Base-by-base conservation (phyloP, 1,139 yeast genomes). In the Arxiozyma telluris region DNA sequence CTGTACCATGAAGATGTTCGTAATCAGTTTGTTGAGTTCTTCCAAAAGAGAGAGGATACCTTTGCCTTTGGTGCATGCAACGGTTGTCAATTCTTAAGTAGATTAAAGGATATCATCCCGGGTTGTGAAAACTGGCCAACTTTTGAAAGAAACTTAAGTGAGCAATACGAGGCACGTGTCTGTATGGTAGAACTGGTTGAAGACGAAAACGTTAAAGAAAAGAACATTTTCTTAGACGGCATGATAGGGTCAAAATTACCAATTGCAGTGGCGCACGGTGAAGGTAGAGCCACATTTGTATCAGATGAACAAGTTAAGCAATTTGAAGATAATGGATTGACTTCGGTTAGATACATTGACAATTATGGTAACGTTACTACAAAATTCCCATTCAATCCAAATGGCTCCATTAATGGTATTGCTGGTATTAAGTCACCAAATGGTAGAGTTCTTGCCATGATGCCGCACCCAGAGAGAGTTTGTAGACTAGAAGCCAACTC, bases 381-480 rank as follows among this genome's bases (percentile, higher is more conserved):
- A 67, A 78, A 76, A 64, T 93, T 87, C 69, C 99, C 99, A 60
- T 87, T 78, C 75, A 93, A 93, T 76, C 98, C 98, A 56, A 94
- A 94, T 72, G 99, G 99, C 45, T 88, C 97, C 22, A 89, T 94
- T 50, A 80, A 80, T 53, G 98, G 96, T 73, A 87, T 94, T 66
- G 87, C 97, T 47, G 99, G 97, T 77, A 82, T 94, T 58, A 78
- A 87, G 59, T 83, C 93, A 52, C 87, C 87, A 55, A 88, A 88
- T 67, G 98, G 98, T 61, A 83, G 98, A 71, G 97, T 94, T 4
- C 76, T 94, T 65, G 98, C 98, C 3, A 82, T 94, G 90, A 94
- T 94, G 99, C 99, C 99, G 50, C 99, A 94, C 70, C 98, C 99
- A 27, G 99, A 94, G 73, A 88, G 99, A 75, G 94, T 89, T 50